phyloP scores from a whole-genome alignment of 345 rosid species.

The Sisymbrium irio region DNA sequence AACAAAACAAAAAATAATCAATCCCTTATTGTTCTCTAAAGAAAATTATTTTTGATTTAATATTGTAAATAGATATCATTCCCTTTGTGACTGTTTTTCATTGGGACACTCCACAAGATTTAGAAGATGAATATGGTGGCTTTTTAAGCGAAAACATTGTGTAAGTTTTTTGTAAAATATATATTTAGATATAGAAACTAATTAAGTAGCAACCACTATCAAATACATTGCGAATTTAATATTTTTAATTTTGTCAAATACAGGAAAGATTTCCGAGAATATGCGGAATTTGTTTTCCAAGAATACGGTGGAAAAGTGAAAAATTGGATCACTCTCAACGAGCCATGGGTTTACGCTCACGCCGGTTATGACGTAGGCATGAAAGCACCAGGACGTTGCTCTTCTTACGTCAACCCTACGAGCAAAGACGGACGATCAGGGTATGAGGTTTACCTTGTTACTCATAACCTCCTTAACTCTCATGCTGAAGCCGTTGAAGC shows the following conservation, averaged over 20 bases:
- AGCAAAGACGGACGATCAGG: slow-evolving; percentile 41
- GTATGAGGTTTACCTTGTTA: slow-evolving; percentile 24
- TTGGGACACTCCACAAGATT: slow-evolving; percentile 36
- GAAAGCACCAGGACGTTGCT: slow-evolving; percentile 43
- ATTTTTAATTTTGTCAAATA: no score
- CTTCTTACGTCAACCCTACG: no score
- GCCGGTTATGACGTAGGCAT: slow-evolving; percentile 36
- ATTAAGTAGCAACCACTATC: no score
- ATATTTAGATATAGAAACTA: no score
- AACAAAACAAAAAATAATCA: no score
- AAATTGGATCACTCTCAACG: slow-evolving; percentile 51
- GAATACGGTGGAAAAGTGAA: slow-evolving; percentile 49
- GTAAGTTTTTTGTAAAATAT: no score
- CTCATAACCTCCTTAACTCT: slow-evolving; percentile 29
- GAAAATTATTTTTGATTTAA: no score
- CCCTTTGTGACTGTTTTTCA: slow-evolving; percentile 34
- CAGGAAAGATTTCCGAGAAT: slow-evolving; percentile 26
- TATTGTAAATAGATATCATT: slow-evolving; percentile 5
- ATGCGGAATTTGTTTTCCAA: slow-evolving; percentile 19
- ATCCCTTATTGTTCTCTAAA: no score
- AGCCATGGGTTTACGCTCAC: slow-evolving; percentile 37
- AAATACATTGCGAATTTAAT: no score
- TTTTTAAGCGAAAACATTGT: slow-evolving; percentile 26
- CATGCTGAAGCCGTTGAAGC: slow-evolving; percentile 25
- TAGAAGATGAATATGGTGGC: slow-evolving; percentile 38